Evolutionary conservation across 768 basidiomycete genomes (phyloP), one percentile per base, ranked within the genome.

Genomic region (Daedaleopsis sinensis): DNA sequence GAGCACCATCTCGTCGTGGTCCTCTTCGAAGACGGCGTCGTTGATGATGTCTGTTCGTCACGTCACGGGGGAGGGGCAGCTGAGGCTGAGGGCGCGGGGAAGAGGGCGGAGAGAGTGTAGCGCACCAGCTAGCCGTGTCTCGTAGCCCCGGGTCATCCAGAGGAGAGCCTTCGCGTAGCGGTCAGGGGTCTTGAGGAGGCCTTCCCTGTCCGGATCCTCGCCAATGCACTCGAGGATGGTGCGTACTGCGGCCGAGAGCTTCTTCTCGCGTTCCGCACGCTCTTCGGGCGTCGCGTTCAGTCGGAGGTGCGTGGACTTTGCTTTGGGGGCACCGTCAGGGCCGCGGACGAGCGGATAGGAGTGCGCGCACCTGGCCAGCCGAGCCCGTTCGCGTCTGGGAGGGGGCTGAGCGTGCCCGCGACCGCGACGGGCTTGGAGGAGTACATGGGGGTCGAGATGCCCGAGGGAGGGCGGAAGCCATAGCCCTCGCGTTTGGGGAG

Each of bases 111-210:
- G 39, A 21, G 65, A 70, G 65, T 60, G 60, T 62, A 38, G 51
- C 72, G 55, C 57, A 94, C 95, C 93, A 77, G 89, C 86, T 66
- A 99, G 77, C 65, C 93, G 86, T 73, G 98, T 96, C 73, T 98
- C 97, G 76, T 99, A 99, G 11, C 97, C 97, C 72, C 90, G 88
- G 37, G 97, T 98, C 96, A 98, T 97, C 94, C 94, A 98, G 82
- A 99, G 85, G 56, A 99, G 80, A 27, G 97, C 94, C 76, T 98
- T 93, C 23, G 96, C 95, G 75, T 97, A 99, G 42, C 97, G 84
- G 67, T 96, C 93, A 24, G 97, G 97, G 1, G 97, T 99, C 70
- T 88, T 86, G 55, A 89, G 77, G 21, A 99, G 81, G 18, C 97
- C 97, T 72, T 98, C 96, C 38, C 97, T 84, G 73, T 93, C 87